phyloP scores from a whole-genome alignment of 2,329 filamentous ascomycete genomes.

The Cladophialophora immunda region DNA sequence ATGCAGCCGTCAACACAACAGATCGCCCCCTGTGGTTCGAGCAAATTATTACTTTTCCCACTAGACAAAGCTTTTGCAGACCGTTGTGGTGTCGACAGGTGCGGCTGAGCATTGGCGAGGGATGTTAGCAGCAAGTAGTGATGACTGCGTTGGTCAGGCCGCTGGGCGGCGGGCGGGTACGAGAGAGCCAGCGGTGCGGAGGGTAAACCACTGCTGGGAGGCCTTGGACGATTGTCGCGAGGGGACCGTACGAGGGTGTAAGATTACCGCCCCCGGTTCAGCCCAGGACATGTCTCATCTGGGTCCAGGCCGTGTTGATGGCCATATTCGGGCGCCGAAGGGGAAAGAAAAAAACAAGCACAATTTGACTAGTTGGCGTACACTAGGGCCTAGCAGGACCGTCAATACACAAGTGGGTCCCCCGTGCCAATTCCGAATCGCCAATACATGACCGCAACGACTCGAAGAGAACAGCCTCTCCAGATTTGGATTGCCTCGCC shows the following conservation, averaged over 20 bases:
- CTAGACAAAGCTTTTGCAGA: conserved; percentile 2
- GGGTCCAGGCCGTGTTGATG: conserved; percentile 30
- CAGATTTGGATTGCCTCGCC: conserved; percentile 38
- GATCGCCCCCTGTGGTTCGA: background rate
- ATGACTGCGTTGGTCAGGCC: conserved; percentile 10
- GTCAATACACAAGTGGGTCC: conserved; percentile 31
- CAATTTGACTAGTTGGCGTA: conserved; percentile 9
- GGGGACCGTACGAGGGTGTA: conserved; percentile 26
- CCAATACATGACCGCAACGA: conserved; percentile 36
- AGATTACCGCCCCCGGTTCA: conserved; percentile 27
- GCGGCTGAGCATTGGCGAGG: conserved; percentile 9
- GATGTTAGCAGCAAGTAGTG: background rate
- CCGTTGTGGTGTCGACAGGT: background rate
- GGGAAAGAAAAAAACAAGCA: conserved; percentile 31
- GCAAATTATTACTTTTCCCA: background rate
- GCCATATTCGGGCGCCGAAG: conserved; percentile 40
- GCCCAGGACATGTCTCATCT: conserved; percentile 29
- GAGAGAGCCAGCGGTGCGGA: too few species aligned
- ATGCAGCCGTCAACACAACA: background rate
- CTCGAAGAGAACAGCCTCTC: conserved; percentile 39
- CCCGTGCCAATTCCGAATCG: conserved; percentile 16
- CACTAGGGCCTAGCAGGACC: conserved; percentile 27
- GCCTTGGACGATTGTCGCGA: conserved; percentile 4
- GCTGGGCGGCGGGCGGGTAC: background rate
- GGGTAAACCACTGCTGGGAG: too few species aligned